Conservation (phyloP, 2,329 filamentous ascomycete genomes). For the Colletotrichum sp. region DNA sequence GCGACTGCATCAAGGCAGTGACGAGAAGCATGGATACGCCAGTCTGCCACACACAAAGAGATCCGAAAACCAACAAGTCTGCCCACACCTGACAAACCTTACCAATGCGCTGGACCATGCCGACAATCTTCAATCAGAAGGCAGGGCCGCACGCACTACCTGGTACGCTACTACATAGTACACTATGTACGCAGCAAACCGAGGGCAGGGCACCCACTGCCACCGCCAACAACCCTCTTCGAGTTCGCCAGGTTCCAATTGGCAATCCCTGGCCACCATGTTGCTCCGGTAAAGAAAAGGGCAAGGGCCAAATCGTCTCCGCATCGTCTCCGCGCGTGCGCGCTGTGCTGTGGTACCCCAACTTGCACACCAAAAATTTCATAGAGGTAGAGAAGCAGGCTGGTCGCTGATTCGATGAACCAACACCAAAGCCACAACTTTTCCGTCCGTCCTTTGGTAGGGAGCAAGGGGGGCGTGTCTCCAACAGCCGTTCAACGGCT, state of each 20-base stretch:
- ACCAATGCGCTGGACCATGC: constrained; percentile 5
- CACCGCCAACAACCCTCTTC: neutral
- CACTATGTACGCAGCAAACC: neutral
- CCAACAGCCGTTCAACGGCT: constrained; percentile 12
- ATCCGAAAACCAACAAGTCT: neutral
- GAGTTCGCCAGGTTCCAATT: neutral
- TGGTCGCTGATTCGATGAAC: constrained; percentile 5
- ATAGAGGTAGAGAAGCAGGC: neutral
- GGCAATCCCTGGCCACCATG: neutral
- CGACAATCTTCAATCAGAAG: neutral
- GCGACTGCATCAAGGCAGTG: neutral
- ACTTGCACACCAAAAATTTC: neutral
- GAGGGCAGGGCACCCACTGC: neutral
- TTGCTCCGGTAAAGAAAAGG: constrained; percentile 10
- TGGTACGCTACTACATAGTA: neutral
- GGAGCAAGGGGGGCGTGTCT: constrained; percentile 2
- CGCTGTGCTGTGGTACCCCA: neutral
- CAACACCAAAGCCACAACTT: constrained; percentile 1
- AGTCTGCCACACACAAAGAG: neutral
- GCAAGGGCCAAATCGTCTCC: constrained; percentile 13
- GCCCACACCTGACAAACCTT: neutral
- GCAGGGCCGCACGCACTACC: neutral
- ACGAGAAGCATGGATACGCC: neutral
- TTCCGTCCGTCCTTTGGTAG: neutral
- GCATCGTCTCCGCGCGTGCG: constrained; percentile 2